Base-by-base conservation (phyloP, 345 rosid genomes). In the Aquilaria sinensis region DNA sequence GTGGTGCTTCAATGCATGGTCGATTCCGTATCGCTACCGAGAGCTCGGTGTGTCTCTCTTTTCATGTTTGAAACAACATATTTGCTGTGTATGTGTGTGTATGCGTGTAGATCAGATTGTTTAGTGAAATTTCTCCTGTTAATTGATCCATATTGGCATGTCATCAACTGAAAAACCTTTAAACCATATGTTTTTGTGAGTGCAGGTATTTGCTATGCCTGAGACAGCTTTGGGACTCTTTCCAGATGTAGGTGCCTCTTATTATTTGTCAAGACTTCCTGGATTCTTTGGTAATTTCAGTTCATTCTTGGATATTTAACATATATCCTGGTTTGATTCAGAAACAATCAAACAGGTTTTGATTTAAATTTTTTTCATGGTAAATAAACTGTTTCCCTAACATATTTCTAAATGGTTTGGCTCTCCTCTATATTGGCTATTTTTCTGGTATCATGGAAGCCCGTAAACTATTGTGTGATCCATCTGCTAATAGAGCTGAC, bases 181-280 rank as follows among this genome's bases (percentile, higher is more conserved):
- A 37, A 37, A 37, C 8, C 43, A 37, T 37, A 37, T 37, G 8
- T 37, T 37, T 37, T 37, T 37, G 7, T 37, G 43, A 37, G 12
- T 32, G 66, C 71, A 89, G 96, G 72, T 84, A 50, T 86, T 89
- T 77, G 89, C 94, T 47, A 89, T 86, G 94, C 94, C 91, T 53
- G 94, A 89, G 70, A 83, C 91, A 66, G 82, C 83, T 46, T 66
- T 89, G 12, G 90, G 89, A 33, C 91, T 86, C 75, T 89, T 89
- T 66, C 96, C 91, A 23, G 96, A 89, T 71, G 62, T 84, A 31
- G 94, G 94, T 30, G 87, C 89, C 63, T 84, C 96, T 12, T 89
- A 77, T 69, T 84, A 78, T 80, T 74, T 89, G 78, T 80, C 94
- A 60, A 85, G 94, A 70, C 91, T 90, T 47, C 86, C 90, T 1